A percentile compares a stretch with the other conserved stretches of the same genome.
Evolutionary conservation across 805 yeast genomes (phyloP).

Genomic region (Cyberlindnera xylosilytica): DNA sequence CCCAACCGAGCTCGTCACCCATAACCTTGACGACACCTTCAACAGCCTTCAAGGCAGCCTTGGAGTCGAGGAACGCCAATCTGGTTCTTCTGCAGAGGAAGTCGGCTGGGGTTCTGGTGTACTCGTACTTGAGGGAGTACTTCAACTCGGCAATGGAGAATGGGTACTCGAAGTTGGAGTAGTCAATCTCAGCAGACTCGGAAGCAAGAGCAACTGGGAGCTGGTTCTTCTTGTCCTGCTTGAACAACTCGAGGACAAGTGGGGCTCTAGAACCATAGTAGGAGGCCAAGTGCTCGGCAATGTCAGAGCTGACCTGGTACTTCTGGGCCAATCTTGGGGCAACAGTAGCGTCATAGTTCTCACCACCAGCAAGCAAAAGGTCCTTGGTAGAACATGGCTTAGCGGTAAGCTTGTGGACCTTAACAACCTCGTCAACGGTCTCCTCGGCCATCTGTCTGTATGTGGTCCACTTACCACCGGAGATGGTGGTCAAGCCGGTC

Average conservation of each 20-base stretch:
- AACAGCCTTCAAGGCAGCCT: conserved; percentile 74
- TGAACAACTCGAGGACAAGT: conserved; percentile 58
- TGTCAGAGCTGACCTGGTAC: conserved; percentile 64
- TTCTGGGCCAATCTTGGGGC: conserved; percentile 78
- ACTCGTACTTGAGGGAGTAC: conserved; percentile 79
- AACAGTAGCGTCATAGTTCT: conserved; percentile 69
- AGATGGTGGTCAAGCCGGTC: conserved; percentile 79
- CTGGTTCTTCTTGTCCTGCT: conserved; percentile 49
- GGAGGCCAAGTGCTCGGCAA: conserved; percentile 78
- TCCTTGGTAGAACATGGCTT: conserved; percentile 40
- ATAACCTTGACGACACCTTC: conserved; percentile 84
- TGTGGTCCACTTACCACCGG: conserved; percentile 99
- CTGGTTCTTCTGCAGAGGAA: conserved; percentile 92
- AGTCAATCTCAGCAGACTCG: conserved; percentile 32
- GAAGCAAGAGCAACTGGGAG: conserved; percentile 64
- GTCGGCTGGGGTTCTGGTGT: conserved; percentile 83
- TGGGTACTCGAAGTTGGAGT: conserved; percentile 66
- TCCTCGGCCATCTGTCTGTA: conserved; percentile 98
- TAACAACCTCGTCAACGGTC: conserved; percentile 72
- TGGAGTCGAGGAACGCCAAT: conserved; percentile 86
- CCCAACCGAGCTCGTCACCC: conserved; percentile 81
- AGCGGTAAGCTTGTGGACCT: conserved; percentile 41
- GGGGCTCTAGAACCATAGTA: conserved; percentile 93
- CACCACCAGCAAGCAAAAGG: conserved; percentile 73
- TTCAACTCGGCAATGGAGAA: conserved; percentile 88